Evolutionary conservation across 2,329 filamentous ascomycete species (phyloP).

Genomic region (Dryadomyces quercivorus): DNA sequence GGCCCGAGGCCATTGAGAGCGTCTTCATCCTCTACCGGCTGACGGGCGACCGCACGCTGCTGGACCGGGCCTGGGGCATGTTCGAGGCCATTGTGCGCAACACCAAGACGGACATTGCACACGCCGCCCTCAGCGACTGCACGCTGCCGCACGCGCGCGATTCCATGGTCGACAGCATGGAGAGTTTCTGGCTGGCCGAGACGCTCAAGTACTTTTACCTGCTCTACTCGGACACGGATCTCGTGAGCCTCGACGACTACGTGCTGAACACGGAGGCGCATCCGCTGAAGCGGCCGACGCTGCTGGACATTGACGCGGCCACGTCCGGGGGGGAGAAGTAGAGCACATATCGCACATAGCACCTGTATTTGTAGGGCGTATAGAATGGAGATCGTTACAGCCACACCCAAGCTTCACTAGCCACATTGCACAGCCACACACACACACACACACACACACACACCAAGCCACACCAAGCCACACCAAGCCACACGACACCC

Average conservation of each 20-base stretch:
- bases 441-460: too few relatives aligned
- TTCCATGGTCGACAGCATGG: slow-evolving; percentile 2
- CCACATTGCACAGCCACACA: too few relatives aligned
- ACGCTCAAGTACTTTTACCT: slow-evolving; percentile 71
- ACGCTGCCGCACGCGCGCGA: slow-evolving; percentile 4
- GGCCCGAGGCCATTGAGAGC: slow-evolving; percentile 40
- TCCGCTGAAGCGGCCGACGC: slow-evolving; percentile 18
- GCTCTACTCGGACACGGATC: slow-evolving; percentile 51
- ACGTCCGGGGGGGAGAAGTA: background rate
- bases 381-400: background rate
- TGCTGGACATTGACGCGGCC: background rate
- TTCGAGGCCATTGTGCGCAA: slow-evolving; percentile 29
- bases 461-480: too few relatives aligned
- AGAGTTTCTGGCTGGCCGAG: slow-evolving; percentile 62
- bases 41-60: slow-evolving; percentile 30
- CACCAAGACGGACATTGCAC: slow-evolving; percentile 30
- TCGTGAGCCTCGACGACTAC: slow-evolving; percentile 58
- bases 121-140: slow-evolving; percentile 28
- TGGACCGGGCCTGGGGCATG: slow-evolving; percentile 35
- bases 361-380: too few relatives aligned
- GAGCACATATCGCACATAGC: too few relatives aligned
- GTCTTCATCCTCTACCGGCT: slow-evolving; percentile 39
- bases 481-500: background rate
- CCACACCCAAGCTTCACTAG: too few relatives aligned
- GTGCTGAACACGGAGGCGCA: slow-evolving; percentile 51